These are phyloP conservation scores for Trypanosoma lewisi DNA, from an alignment of 208 protist genomes.

Conservation along the genomic window DNA sequence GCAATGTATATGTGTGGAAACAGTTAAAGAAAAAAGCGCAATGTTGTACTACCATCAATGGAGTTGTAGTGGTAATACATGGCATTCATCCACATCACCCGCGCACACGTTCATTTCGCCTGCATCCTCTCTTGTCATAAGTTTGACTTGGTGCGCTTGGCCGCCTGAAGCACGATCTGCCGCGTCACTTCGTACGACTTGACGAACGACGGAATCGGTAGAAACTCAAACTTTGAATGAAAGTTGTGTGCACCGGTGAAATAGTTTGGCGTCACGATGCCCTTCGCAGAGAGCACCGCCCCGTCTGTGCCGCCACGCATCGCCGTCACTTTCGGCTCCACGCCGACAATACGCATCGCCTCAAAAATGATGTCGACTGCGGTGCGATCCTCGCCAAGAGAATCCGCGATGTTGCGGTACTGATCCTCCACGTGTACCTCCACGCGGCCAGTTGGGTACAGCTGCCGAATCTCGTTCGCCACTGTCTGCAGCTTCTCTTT, in stretches of 20 bases:
- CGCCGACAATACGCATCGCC: conserved; percentile 46
- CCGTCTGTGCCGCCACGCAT: conserved; percentile 88
- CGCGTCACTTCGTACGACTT: conserved; percentile 81
- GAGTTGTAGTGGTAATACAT: no score
- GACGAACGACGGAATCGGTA: conserved; percentile 78
- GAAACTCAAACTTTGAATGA: conserved; percentile 83
- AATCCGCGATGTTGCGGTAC: conserved; percentile 79
- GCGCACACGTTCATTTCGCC: not conserved
- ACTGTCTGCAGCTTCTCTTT: conserved; percentile 51
- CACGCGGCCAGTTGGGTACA: conserved; percentile 69
- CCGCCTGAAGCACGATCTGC: conserved; percentile 60
- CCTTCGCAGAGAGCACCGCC: conserved; percentile 64
- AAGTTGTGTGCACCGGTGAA: conserved; percentile 90
- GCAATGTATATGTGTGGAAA: conserved; percentile 10
- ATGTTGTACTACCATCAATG: no score
- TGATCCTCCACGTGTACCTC: conserved; percentile 56
- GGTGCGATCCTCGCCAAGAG: conserved; percentile 49
- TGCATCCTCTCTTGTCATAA: not conserved
- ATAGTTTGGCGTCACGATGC: conserved; percentile 78
- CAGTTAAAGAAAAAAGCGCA: not conserved
- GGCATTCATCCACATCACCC: no score
- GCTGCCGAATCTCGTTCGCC: conserved; percentile 40
- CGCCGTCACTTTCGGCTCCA: conserved; percentile 70
- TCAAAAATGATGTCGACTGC: conserved; percentile 74
- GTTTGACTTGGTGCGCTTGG: conserved; percentile 31